Evolutionary conservation across 306 rosid species (phyloP).

Genomic region (Acacia acuminata): DNA sequence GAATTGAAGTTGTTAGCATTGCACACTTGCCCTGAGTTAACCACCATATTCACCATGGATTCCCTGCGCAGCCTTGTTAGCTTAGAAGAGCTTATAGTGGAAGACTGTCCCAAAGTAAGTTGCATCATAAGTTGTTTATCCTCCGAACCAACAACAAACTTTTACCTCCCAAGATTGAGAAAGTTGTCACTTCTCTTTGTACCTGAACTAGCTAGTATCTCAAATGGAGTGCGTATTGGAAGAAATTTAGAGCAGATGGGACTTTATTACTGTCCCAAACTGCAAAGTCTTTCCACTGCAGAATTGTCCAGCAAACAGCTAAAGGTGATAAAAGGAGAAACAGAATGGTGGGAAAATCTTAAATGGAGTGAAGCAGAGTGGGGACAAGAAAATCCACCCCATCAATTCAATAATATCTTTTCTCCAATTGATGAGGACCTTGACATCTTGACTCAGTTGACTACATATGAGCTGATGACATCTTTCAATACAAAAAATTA

Average conservation of each 20-base stretch:
- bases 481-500: neutral
- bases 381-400: neutral
- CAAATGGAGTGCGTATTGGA: neutral
- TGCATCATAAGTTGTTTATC: neutral
- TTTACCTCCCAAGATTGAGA: neutral
- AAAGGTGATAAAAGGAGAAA: neutral
- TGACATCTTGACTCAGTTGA: no score
- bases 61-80: no score
- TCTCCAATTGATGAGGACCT: no score
- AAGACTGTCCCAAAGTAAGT: neutral
- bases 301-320: neutral
- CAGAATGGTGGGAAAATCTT: neutral
- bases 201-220: neutral
- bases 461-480: no score
- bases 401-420: neutral
- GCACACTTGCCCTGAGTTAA: neutral
- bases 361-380: neutral
- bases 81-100: no score
- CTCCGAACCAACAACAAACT: no score
- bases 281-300: neutral
- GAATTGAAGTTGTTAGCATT: neutral
- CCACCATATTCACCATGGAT: neutral
- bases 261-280: slow-evolving; percentile 8
- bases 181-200: neutral
- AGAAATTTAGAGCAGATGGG: neutral